Percentiles rank a stretch among this genome's conserved stretches.
phyloP scores from a whole-genome alignment of 202 grass and related monocot genomes.

The Schoenoplectus triqueter region DNA sequence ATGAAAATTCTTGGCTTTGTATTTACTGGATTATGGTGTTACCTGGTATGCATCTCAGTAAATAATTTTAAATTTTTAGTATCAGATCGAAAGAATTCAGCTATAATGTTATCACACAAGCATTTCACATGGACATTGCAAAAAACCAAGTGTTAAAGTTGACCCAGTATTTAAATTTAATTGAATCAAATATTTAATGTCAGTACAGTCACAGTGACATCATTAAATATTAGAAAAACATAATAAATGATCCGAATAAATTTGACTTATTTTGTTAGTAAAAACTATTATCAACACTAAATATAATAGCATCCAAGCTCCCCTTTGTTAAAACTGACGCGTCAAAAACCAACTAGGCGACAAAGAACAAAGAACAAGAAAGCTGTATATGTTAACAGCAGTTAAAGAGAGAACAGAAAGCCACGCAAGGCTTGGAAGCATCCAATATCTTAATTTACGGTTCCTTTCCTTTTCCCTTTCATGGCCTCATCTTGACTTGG shows the following conservation, averaged over 20 bases:
- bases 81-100: not conserved
- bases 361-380: not conserved
- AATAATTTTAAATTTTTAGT: not conserved
- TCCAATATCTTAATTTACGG: constrained; percentile 14
- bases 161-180: not conserved
- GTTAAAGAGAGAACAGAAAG: constrained; percentile 24
- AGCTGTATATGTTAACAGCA: constrained; percentile 13
- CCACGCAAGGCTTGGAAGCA: constrained; percentile 7
- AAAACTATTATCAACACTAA: constrained; percentile 14
- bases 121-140: not conserved
- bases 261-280: constrained; percentile 5
- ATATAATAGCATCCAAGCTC: not conserved
- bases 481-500: constrained; percentile 5
- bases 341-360: not conserved
- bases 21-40: constrained; percentile 7
- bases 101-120: not conserved
- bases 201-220: not conserved
- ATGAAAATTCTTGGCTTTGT: not conserved
- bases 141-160: constrained; percentile 7
- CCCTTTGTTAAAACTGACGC: not conserved
- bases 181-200: constrained; percentile 22
- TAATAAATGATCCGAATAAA: not conserved
- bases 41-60: not conserved
- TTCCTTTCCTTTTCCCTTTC: not conserved
- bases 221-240: not conserved